These are phyloP conservation scores for Chaetothyriales sp. DNA, from an alignment of 2,329 filamentous ascomycete genomes.

Conservation along the genomic window DNA sequence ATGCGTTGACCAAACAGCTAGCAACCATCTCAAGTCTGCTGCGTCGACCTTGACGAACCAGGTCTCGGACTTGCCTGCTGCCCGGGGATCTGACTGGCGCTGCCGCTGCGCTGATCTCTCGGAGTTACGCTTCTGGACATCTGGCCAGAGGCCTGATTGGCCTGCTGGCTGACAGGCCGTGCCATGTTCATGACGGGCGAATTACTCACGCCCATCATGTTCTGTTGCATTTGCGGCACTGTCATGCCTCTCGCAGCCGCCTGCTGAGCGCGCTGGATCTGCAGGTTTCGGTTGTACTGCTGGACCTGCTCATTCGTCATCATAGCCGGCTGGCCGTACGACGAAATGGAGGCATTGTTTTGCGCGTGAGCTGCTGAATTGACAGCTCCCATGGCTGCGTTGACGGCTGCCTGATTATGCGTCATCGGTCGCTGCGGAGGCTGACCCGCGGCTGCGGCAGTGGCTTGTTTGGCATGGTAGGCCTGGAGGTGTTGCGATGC, in stretches of 20 bases:
- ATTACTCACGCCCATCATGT: constrained; percentile 21
- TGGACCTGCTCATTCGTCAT: constrained; percentile 37
- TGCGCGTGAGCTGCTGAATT: constrained; percentile 28
- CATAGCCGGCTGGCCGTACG: constrained; percentile 22
- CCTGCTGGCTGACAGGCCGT: constrained; percentile 15
- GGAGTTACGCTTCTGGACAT: not conserved
- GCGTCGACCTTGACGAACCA: not conserved
- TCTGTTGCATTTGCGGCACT: constrained; percentile 17
- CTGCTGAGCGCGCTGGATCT: constrained; percentile 35
- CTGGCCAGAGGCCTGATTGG: not conserved
- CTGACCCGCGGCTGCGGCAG: constrained; percentile 24
- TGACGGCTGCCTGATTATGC: constrained; percentile 40
- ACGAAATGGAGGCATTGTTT: constrained; percentile 1
- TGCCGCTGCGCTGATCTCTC: not conserved
- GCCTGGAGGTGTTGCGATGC: constrained; percentile 39
- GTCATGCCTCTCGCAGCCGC: constrained; percentile 17
- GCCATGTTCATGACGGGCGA: constrained; percentile 28
- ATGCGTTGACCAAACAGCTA: not conserved
- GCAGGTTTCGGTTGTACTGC: constrained; percentile 40
- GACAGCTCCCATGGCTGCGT: constrained; percentile 33
- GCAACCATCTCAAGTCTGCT: not conserved
- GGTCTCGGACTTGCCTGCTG: not conserved
- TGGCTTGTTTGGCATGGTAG: constrained; percentile 27
- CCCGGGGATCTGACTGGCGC: not conserved
- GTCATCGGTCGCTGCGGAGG: constrained; percentile 17